Evolutionary conservation across 2,329 filamentous ascomycete species (phyloP).

Genomic region (Bisporella sp.): DNA sequence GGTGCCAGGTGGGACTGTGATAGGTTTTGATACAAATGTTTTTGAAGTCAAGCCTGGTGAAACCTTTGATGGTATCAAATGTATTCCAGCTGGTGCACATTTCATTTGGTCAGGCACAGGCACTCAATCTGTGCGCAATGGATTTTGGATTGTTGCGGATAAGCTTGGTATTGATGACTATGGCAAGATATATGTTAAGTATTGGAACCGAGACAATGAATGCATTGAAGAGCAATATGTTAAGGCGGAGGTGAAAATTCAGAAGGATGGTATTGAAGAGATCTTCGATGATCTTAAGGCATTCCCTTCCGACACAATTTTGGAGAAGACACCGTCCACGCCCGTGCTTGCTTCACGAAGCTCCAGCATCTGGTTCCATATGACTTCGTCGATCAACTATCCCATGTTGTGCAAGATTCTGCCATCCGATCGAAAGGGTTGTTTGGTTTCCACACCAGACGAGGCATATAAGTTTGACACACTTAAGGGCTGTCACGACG

Average conservation of each 20-base stretch:
- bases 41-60: constrained; percentile 42
- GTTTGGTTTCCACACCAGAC: constrained; percentile 42
- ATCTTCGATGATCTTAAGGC: constrained; percentile 18
- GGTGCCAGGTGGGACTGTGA: constrained; percentile 32
- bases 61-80: constrained; percentile 45
- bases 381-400: constrained; percentile 43
- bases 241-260: constrained; percentile 38
- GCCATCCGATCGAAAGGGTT: constrained; percentile 35
- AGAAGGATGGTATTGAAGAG: constrained; percentile 30
- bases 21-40: constrained; percentile 29
- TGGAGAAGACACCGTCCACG: not conserved
- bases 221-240: constrained; percentile 41
- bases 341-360: not conserved
- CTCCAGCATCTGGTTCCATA: constrained; percentile 40
- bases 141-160: constrained; percentile 45
- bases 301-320: constrained; percentile 10
- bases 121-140: constrained; percentile 42
- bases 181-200: constrained; percentile 35
- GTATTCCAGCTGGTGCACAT: constrained; percentile 49
- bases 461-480: constrained; percentile 30
- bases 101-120: constrained; percentile 52
- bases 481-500: constrained; percentile 18
- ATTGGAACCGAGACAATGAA: constrained; percentile 52
- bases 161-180: constrained; percentile 19
- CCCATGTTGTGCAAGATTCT: constrained; percentile 41